phyloP scores from a whole-genome alignment of 805 yeast genomes.

The Candida silvatica region DNA sequence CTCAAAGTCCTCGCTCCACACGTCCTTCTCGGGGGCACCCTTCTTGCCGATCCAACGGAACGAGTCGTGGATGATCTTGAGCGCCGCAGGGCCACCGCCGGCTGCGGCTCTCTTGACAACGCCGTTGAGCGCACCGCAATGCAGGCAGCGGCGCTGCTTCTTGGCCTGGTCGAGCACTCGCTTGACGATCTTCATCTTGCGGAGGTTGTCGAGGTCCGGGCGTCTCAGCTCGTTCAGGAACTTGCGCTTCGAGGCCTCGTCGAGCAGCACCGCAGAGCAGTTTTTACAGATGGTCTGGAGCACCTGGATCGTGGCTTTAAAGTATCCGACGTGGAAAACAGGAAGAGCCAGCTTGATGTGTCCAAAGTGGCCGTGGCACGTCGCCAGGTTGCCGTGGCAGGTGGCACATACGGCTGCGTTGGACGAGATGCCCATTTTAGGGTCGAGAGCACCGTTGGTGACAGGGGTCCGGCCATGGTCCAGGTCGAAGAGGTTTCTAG shows the following conservation, averaged over 20 bases:
- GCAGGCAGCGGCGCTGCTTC: constrained; percentile 84
- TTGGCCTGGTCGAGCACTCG: constrained; percentile 86
- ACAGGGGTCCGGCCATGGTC: constrained; percentile 85
- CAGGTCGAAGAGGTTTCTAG: constrained; percentile 85
- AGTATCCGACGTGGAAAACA: constrained; percentile 95
- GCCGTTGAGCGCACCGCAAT: constrained; percentile 87
- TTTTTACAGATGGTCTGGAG: constrained; percentile 86
- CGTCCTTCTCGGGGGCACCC: constrained; percentile 70
- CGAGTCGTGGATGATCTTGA: constrained; percentile 92
- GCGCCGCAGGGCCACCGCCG: constrained; percentile 86
- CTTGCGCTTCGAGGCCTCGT: constrained; percentile 59
- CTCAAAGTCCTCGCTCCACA: constrained; percentile 83
- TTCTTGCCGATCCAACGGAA: constrained; percentile 94
- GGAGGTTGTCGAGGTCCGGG: constrained; percentile 82
- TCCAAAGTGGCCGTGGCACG: constrained; percentile 98
- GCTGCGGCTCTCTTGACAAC: constrained; percentile 95
- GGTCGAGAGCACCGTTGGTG: constrained; percentile 80
- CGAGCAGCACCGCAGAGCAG: constrained; percentile 72
- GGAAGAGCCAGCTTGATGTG: constrained; percentile 90
- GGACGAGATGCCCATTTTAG: constrained; percentile 89
- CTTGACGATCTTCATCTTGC: constrained; percentile 84
- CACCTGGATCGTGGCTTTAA: constrained; percentile 82
- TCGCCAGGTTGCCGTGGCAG: constrained; percentile 84
- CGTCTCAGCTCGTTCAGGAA: constrained; percentile 74
- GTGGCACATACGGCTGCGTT: constrained; percentile 82